These are phyloP conservation scores for Trifolium repens DNA, from an alignment of 306 rosid genomes.

Conservation along the genomic window DNA sequence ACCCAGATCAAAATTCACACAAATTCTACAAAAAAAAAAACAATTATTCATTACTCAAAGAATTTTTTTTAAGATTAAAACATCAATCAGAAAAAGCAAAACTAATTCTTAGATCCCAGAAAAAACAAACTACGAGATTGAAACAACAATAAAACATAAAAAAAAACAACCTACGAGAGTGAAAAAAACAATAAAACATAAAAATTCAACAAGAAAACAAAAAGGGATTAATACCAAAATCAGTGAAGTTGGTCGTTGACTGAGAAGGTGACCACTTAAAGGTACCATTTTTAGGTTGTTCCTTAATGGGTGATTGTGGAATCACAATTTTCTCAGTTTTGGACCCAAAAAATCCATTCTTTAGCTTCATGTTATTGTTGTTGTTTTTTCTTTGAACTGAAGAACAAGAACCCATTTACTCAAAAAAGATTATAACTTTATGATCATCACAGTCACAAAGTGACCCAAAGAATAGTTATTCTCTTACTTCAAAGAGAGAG, in stretches of 20 bases:
- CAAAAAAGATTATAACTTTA: conserved; percentile 36
- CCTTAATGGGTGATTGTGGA: conserved; percentile 69
- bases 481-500: conserved; percentile 33
- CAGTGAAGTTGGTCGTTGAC: conserved; percentile 47
- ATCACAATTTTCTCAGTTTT: conserved; percentile 57
- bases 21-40: conserved; percentile 39
- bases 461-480: conserved; percentile 9
- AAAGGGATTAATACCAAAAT: conserved; percentile 50
- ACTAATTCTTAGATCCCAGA: neutral
- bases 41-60: conserved; percentile 7
- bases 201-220: conserved; percentile 15
- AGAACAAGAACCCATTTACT: conserved; percentile 77
- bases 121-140: conserved; percentile 24
- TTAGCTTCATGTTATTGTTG: conserved; percentile 60
- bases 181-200: neutral
- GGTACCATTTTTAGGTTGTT: conserved; percentile 45
- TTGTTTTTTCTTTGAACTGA: conserved; percentile 59
- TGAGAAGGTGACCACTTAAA: conserved; percentile 56
- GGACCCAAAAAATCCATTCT: conserved; percentile 56
- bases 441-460: conserved; percentile 48
- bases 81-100: conserved; percentile 11
- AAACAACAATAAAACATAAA: neutral
- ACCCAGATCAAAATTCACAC: conserved; percentile 25
- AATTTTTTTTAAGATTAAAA: neutral
- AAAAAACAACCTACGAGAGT: conserved; percentile 29